A percentile compares a stretch with the other conserved stretches of the same genome.
Evolutionary conservation across 305 asterid genomes (phyloP).

Genomic region (Fraxinus baroniana): DNA sequence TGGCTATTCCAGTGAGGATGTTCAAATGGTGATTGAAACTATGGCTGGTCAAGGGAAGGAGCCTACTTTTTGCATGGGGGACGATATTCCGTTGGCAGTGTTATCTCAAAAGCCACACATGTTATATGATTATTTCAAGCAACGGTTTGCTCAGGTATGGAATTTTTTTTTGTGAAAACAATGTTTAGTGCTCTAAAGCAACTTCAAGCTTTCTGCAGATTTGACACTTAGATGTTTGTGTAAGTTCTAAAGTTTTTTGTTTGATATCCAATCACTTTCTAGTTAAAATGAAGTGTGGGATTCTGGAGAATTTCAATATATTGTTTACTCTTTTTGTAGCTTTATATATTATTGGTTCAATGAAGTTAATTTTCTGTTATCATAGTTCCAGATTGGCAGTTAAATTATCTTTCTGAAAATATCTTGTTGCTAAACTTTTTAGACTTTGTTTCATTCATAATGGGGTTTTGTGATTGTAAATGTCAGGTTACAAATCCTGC

Average conservation of each 20-base stretch:
- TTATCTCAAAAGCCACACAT: constrained; percentile 85
- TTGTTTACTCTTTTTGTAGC: background rate
- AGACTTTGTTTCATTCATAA: constrained; percentile 16
- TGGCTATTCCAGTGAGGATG: constrained; percentile 99
- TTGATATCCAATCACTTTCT: background rate
- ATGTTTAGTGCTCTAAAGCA: constrained; percentile 21
- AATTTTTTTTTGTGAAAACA: constrained; percentile 12
- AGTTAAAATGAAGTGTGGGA: background rate
- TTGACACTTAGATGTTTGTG: background rate
- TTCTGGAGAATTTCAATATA: constrained; percentile 1
- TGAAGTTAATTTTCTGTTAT: constrained; percentile 5
- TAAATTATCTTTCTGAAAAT: constrained; percentile 1
- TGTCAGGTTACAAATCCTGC: constrained; percentile 98
- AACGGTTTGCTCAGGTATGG: constrained; percentile 96
- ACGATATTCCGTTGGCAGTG: constrained; percentile 93
- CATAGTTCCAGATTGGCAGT: constrained; percentile 1
- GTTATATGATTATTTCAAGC: constrained; percentile 96
- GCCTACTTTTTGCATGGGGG: constrained; percentile 99
- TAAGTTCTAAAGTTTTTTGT: background rate
- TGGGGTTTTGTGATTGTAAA: constrained; percentile 20
- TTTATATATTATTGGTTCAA: constrained; percentile 2
- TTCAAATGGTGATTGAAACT: constrained; percentile 97
- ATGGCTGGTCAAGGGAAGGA: constrained; percentile 99
- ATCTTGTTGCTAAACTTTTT: background rate
- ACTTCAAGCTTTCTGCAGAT: background rate